Percentiles rank a stretch among this genome's conserved stretches.
phyloP scores from a whole-genome alignment of 129 eudicot genomes.

The Arctium minus region DNA sequence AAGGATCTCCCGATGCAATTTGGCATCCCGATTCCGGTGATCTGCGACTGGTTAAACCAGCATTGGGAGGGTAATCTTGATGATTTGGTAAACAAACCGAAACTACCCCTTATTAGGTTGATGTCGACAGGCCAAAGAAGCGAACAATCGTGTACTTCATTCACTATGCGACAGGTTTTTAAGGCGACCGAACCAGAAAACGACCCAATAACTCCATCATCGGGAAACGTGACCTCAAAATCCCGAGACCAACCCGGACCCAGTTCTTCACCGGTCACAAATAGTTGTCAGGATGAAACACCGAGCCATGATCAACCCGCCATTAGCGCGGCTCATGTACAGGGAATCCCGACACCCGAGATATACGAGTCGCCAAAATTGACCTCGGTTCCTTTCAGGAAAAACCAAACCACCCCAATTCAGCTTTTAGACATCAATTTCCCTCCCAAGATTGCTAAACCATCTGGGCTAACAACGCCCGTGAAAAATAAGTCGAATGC shows the following conservation, averaged over 20 bases:
- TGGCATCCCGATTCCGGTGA: slow-evolving; percentile 90
- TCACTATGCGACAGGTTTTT: slow-evolving; percentile 79
- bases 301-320: slow-evolving; percentile 29
- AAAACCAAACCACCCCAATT: slow-evolving; percentile 42
- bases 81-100: slow-evolving; percentile 75
- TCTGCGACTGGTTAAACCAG: slow-evolving; percentile 91
- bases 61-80: slow-evolving; percentile 96
- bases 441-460: slow-evolving; percentile 51
- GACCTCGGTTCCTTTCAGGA: slow-evolving; percentile 47
- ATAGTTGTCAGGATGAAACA: slow-evolving; percentile 42
- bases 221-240: slow-evolving; percentile 39
- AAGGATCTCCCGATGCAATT: slow-evolving; percentile 83
- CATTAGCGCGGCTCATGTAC: slow-evolving; percentile 31
- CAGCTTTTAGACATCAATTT: slow-evolving; percentile 82
- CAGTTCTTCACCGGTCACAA: slow-evolving; percentile 33
- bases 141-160: slow-evolving; percentile 85
- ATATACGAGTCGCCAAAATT: slow-evolving; percentile 77
- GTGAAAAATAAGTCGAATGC: slow-evolving; percentile 18
- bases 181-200: slow-evolving; percentile 61
- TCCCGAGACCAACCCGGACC: slow-evolving; percentile 42
- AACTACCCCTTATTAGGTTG: slow-evolving; percentile 73
- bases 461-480: slow-evolving; percentile 28
- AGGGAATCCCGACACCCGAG: slow-evolving; percentile 92
- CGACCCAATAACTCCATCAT: slow-evolving; percentile 52
- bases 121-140: slow-evolving; percentile 86